A percentile compares a stretch with the other conserved stretches of the same genome.
Evolutionary conservation across 78 protist species (phyloP).

Genomic region (Protostelium mycophagum): DNA sequence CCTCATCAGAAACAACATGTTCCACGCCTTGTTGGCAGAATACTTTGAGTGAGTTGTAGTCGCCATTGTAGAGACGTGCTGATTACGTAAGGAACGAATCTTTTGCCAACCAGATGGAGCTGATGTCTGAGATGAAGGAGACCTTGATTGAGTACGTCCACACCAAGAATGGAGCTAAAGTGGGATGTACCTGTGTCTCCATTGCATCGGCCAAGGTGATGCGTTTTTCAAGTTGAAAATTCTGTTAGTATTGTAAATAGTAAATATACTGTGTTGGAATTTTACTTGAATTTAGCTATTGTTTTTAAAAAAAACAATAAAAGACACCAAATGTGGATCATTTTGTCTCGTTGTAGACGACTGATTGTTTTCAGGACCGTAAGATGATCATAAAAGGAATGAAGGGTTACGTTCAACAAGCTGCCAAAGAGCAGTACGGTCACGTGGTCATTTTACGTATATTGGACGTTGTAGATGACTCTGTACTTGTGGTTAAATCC

Average conservation of each 20-base stretch:
- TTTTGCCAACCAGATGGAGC: not conserved
- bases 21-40: constrained; percentile 18
- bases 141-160: constrained; percentile 55
- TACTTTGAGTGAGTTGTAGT: constrained; percentile 4
- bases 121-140: constrained; percentile 28
- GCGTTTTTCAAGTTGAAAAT: too few species aligned
- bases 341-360: not conserved
- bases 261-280: too few species aligned
- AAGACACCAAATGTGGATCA: not conserved
- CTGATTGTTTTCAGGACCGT: constrained; percentile 13
- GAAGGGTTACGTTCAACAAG: constrained; percentile 34
- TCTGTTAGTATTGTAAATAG: too few species aligned
- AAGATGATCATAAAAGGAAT: constrained; percentile 51
- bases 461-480: constrained; percentile 65
- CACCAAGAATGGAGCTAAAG: constrained; percentile 54
- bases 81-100: not conserved
- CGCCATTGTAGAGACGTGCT: too few species aligned
- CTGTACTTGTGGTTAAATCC: constrained; percentile 44
- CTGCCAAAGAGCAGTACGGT: constrained; percentile 46
- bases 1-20: constrained; percentile 15
- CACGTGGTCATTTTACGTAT: constrained; percentile 22
- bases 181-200: constrained; percentile 18
- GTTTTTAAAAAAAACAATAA: not conserved
- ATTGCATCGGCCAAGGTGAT: constrained; percentile 33
- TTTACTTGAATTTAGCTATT: not conserved